These are phyloP conservation scores for Pyropia yezoensis DNA, from an alignment of 23 red algal species.

Conservation along the genomic window DNA sequence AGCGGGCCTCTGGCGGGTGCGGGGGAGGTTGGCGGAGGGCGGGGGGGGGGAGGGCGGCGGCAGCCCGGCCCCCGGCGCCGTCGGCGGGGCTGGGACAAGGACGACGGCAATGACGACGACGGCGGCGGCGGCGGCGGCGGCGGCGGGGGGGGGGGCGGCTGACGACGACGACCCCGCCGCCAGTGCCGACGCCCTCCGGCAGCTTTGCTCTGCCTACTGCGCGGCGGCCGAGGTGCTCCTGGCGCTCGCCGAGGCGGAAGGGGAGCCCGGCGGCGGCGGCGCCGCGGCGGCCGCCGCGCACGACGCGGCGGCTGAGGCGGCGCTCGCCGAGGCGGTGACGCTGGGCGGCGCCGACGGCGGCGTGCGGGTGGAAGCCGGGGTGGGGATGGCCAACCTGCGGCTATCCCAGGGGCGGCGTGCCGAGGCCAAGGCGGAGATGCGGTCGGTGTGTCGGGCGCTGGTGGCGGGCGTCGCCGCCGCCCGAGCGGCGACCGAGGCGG, in stretches of 20 bases:
- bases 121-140: no score
- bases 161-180: no score
- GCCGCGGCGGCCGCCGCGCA: constrained; percentile 22
- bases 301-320: constrained; percentile 40
- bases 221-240: constrained; percentile 33
- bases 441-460: constrained; percentile 21
- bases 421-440: constrained; percentile 40
- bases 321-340: constrained; percentile 28
- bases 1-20: constrained; percentile 2
- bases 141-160: no score
- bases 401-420: constrained; percentile 34
- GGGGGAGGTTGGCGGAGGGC: constrained; percentile 1
- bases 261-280: constrained; percentile 22
- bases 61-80: neutral
- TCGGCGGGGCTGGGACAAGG: no score
- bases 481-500: constrained; percentile 12
- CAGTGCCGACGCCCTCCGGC: no score
- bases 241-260: constrained; percentile 34
- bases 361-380: constrained; percentile 18
- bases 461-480: constrained; percentile 18
- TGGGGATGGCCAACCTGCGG: constrained; percentile 44
- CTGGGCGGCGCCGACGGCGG: constrained; percentile 18
- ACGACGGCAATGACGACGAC: no score
- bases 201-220: constrained; percentile 17
- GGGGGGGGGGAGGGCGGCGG: constrained; percentile 24